These are phyloP conservation scores for Aspergillus coremiiformis DNA, from an alignment of 495 filamentous ascomycete genomes.

Conservation along the genomic window DNA sequence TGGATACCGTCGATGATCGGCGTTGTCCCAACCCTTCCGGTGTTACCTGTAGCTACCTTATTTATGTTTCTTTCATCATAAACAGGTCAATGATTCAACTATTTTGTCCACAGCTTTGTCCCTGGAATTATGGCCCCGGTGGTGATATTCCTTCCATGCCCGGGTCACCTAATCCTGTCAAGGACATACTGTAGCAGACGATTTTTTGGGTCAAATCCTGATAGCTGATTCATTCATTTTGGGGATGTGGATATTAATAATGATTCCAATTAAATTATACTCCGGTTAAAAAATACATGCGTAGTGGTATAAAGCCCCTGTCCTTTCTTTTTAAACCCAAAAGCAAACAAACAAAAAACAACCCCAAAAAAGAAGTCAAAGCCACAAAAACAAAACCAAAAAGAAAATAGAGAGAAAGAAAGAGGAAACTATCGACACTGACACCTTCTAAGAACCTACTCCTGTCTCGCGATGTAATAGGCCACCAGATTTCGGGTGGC, in stretches of 20 bases:
- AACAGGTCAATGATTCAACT: background rate
- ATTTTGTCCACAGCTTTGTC: background rate
- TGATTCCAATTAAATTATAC: background rate
- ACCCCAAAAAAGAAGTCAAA: background rate
- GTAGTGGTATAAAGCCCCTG: background rate
- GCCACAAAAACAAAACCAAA: too few relatives aligned
- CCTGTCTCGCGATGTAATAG: slow-evolving; percentile 54
- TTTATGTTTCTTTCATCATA: background rate
- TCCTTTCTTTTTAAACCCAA: background rate
- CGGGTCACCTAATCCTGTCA: background rate
- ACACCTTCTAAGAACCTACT: too few relatives aligned
- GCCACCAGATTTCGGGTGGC: slow-evolving; percentile 68
- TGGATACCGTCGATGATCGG: slow-evolving; percentile 6
- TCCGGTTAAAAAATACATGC: background rate
- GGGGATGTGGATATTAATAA: background rate
- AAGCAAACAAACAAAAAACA: background rate
- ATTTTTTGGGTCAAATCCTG: background rate
- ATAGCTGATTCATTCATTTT: too few relatives aligned
- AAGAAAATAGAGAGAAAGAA: too few relatives aligned
- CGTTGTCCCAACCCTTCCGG: background rate
- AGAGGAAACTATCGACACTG: too few relatives aligned
- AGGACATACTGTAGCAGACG: background rate
- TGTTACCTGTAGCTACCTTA: background rate
- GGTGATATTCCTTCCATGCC: too few relatives aligned
- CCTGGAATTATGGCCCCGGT: background rate